phyloP scores from a whole-genome alignment of 257 asterid genomes.

The Solanum virginianum region DNA sequence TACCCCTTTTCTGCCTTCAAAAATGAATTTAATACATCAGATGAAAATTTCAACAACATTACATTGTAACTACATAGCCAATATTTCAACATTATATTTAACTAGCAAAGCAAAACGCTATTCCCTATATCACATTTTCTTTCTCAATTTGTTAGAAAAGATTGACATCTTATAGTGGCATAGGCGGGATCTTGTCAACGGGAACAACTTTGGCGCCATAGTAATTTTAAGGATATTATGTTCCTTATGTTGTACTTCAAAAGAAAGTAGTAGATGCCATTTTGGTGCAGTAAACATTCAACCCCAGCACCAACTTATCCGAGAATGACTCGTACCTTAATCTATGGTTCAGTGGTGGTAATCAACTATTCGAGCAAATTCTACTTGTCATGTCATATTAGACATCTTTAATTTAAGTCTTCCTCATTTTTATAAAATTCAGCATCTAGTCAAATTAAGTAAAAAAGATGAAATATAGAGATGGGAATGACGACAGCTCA shows the following conservation, averaged over 20 bases:
- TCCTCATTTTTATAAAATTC: not conserved
- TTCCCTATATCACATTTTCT: not conserved
- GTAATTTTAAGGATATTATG: not conserved
- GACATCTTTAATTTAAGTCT: not conserved
- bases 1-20: constrained; percentile 45
- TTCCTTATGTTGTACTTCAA: not conserved
- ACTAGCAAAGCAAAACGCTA: not conserved
- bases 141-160: not conserved
- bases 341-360: not conserved
- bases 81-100: not conserved
- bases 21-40: not conserved
- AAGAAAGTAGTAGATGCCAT: not conserved
- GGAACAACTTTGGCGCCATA: not conserved
- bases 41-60: not conserved
- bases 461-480: no score
- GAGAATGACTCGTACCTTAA: not conserved
- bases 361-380: not conserved
- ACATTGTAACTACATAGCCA: not conserved
- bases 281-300: not conserved
- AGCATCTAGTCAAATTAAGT: no score
- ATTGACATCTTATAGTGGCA: not conserved
- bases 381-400: not conserved
- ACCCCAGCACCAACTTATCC: not conserved
- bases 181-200: not conserved
- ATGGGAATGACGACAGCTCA: no score